A percentile compares a stretch with the other conserved stretches of the same genome.
Evolutionary conservation across 176 grass and related monocot genomes (phyloP).

Genomic region (Oropetium thomaeum): DNA sequence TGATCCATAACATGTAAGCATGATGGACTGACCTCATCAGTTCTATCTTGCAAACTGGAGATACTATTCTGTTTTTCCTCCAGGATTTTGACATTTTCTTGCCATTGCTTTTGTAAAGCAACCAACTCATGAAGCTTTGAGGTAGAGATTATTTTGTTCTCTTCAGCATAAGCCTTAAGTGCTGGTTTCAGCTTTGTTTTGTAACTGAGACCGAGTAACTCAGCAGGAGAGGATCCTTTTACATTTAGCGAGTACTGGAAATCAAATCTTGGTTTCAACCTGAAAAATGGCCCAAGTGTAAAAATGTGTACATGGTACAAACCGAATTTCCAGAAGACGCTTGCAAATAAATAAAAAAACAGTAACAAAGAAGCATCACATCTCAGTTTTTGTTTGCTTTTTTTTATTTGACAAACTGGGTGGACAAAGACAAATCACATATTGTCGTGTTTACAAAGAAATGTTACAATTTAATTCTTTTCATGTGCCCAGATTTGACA

Average conservation of each 20-base stretch:
- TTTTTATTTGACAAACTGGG: background rate
- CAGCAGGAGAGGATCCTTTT: slow-evolving; percentile 64
- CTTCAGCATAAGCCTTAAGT: slow-evolving; percentile 50
- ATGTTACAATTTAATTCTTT: background rate
- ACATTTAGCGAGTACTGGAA: slow-evolving; percentile 72
- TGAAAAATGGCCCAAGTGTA: slow-evolving; percentile 32
- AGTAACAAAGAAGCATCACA: background rate
- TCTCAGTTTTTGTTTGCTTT: background rate
- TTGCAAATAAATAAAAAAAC: slow-evolving; percentile 14
- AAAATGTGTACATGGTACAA: background rate
- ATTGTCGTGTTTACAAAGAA: background rate
- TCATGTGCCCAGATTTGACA: background rate
- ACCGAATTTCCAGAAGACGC: background rate
- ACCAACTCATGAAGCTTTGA: slow-evolving; percentile 58
- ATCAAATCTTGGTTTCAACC: slow-evolving; percentile 68
- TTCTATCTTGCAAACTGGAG: slow-evolving; percentile 47
- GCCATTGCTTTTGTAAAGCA: slow-evolving; percentile 52
- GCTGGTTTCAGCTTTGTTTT: slow-evolving; percentile 69
- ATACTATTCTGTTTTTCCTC: slow-evolving; percentile 52
- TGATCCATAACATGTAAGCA: slow-evolving; percentile 10
- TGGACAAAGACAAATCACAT: background rate
- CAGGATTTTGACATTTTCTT: slow-evolving; percentile 54
- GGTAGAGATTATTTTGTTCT: slow-evolving; percentile 46
- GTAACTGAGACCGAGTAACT: slow-evolving; percentile 62
- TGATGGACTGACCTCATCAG: slow-evolving; percentile 52